Base-by-base conservation (phyloP, 2,329 filamentous ascomycete genomes). In the Hypoxylon sp. region DNA sequence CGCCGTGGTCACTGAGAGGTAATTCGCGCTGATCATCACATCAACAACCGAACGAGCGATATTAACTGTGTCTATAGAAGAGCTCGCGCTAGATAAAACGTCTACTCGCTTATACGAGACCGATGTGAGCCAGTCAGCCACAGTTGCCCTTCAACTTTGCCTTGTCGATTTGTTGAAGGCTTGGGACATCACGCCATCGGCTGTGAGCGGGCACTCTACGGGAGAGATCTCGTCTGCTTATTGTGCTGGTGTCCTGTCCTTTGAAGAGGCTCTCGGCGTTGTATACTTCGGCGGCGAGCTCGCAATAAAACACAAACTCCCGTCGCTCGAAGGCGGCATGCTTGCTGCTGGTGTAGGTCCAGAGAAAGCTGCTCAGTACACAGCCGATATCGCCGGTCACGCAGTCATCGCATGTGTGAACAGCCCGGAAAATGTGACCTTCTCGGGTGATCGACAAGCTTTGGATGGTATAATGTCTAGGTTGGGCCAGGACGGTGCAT, bases 211-310 rank as follows among this genome's bases (percentile, higher is more conserved):
- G 7, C 66, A 75, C 49, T 74, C 72, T 0, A 67, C 61, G 1
- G 73, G 73, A 4, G 73, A 75, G 55, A 72, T 80, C 31, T 76
- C 75, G 0, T 77, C 78, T 0, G 78, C 76, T 0, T 79, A 77
- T 48, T 72, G 71, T 1, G 70, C 70, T 2, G 74, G 73, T 10
- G 35, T n/a, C 3, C 27, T 43, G 2, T 71, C 49, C 0, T 49
- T 53, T 11, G 11, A 45, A 11, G 48, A 56, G 0, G 64, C 65
- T 4, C 26, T 69, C 1, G 48, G 41, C 0, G 42, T 60, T 2
- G 60, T 43, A 1, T 70, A 60, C 31, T 56, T 47, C 33, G 58
- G 68, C 1, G 63, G 66, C 5, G 23, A 43, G 9, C 24, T 57
- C 7, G 29, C 51, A 4, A 37, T 43, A 11, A 33, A 52, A n/a